Percentiles rank a stretch among this genome's conserved stretches.
Evolutionary conservation across 192 early-diverging fungal genomes (phyloP).

Genomic region (Coemansia sp.): DNA sequence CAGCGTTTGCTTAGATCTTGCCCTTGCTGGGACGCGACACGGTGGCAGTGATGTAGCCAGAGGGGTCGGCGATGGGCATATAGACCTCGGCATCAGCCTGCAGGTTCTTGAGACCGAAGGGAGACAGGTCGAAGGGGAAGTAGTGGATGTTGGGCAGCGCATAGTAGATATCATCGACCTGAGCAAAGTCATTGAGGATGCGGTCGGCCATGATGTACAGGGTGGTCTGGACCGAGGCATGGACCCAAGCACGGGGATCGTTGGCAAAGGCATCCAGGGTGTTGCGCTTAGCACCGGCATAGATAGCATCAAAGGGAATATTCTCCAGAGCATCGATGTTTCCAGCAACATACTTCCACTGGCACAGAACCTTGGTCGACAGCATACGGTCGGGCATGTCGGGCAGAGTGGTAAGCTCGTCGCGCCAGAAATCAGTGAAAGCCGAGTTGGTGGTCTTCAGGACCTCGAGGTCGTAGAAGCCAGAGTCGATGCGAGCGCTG

Average conservation of each 20-base stretch:
- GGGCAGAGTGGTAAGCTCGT: slow-evolving; percentile 70
- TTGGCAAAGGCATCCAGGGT: slow-evolving; percentile 74
- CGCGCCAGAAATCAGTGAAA: slow-evolving; percentile 69
- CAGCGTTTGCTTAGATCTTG: neutral
- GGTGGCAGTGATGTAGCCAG: slow-evolving; percentile 62
- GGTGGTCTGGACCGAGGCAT: slow-evolving; percentile 77
- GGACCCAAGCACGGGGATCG: slow-evolving; percentile 60
- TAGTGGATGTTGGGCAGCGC: slow-evolving; percentile 77
- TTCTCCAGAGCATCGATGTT: neutral
- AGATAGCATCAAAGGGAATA: slow-evolving; percentile 55
- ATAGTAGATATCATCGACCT: slow-evolving; percentile 61
- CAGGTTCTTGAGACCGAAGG: slow-evolving; percentile 70
- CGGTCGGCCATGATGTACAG: slow-evolving; percentile 73
- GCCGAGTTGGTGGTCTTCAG: slow-evolving; percentile 82
- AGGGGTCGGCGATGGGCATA: slow-evolving; percentile 70
- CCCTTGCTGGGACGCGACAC: slow-evolving; percentile 4
- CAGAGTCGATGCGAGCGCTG: slow-evolving; percentile 58
- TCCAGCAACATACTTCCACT: slow-evolving; percentile 3
- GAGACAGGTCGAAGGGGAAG: slow-evolving; percentile 68
- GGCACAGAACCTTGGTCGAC: slow-evolving; percentile 66
- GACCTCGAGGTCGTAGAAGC: slow-evolving; percentile 68
- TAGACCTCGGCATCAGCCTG: slow-evolving; percentile 67
- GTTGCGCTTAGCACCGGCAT: slow-evolving; percentile 52
- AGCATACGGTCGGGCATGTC: slow-evolving; percentile 76
- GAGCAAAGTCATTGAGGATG: slow-evolving; percentile 58